Evolutionary conservation across 2,329 filamentous ascomycete species (phyloP).

Genomic region (Fusarium chlamydosporum): DNA sequence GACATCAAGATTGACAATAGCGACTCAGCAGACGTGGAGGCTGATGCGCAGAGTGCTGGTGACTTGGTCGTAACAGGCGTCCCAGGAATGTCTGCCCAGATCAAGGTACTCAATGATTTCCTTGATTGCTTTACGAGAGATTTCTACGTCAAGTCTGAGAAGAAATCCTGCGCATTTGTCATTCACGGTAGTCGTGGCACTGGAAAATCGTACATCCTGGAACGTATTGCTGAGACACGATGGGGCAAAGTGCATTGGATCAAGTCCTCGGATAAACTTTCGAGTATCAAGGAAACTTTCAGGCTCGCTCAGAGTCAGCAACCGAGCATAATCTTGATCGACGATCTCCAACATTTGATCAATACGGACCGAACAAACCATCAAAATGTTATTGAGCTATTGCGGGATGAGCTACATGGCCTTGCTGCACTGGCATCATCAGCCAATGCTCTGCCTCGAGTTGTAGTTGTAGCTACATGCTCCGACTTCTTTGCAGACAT

Average conservation of each 20-base stretch:
- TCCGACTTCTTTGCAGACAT: conserved; percentile 79
- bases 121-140: conserved; percentile 68
- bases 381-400: conserved; percentile 63
- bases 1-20: conserved; percentile 57
- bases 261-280: conserved; percentile 67
- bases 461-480: conserved; percentile 82
- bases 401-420: conserved; percentile 69
- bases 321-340: conserved; percentile 84
- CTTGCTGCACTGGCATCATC: conserved; percentile 60
- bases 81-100: conserved; percentile 76
- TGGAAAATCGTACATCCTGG: conserved; percentile 83
- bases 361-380: conserved; percentile 69
- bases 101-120: conserved; percentile 75
- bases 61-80: conserved; percentile 68
- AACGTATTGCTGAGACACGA: conserved; percentile 73
- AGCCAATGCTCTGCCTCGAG: conserved; percentile 62
- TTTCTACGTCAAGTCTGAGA: conserved; percentile 51
- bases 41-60: conserved; percentile 43
- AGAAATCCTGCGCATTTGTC: conserved; percentile 71
- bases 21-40: conserved; percentile 37
- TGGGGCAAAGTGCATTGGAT: conserved; percentile 80
- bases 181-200: conserved; percentile 87
- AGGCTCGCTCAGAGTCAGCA: conserved; percentile 75
- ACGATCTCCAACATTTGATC: conserved; percentile 80
- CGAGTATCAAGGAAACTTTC: conserved; percentile 76